Evolutionary conservation across 1,284 basidiomycete genomes (phyloP), one percentile per base, ranked within the genome.

Genomic region (Heterobasidion occidentale): DNA sequence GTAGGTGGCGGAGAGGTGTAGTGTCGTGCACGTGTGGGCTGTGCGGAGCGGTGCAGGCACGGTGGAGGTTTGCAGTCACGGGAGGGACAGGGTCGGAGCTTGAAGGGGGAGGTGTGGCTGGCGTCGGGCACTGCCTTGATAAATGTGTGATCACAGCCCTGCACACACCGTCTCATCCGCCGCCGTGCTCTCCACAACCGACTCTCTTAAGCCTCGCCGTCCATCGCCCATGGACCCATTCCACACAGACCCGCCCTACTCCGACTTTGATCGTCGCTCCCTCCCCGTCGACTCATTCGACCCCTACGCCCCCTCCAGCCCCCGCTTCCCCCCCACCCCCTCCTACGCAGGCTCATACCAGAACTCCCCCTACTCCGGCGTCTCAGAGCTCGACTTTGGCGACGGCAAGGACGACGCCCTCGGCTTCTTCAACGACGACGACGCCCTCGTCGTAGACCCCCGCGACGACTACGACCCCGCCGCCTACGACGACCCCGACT

Each of bases 281-380:
- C 15, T 48, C 46, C 46, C 54, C 9, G 45, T 54, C 38, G 57
- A 61, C 14, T 52, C 57, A 6, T 61, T 61, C 34, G 57, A 61
- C 33, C 14, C 15, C 56, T 57, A 20, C 55, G 46, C 9, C 12
- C 35, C 59, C 0, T 64, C 69, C 58, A 69, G 69, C 36, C 64
- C 69, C 0, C 65, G 71, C 36, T 76, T 74, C 58, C 75, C 77
- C 27, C 72, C 73, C 62, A 79, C 77, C 0, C 77, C 77, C 27
- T 80, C 78, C 52, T 79, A 79, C 71, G 77, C 77, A 62, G 78
- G 77, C 58, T 79, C 77, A 1, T 79, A 79, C 66, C 75, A 82
- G 65, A 80, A 83, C 68, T 86, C 85, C 0, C 84, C 85, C n/a
- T 87, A 77, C 67, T 86, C 84, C 7, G 74, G 68, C 54, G 75